Evolutionary conservation across 805 yeast genomes (phyloP).

Genomic region (Candida vaughaniae): DNA sequence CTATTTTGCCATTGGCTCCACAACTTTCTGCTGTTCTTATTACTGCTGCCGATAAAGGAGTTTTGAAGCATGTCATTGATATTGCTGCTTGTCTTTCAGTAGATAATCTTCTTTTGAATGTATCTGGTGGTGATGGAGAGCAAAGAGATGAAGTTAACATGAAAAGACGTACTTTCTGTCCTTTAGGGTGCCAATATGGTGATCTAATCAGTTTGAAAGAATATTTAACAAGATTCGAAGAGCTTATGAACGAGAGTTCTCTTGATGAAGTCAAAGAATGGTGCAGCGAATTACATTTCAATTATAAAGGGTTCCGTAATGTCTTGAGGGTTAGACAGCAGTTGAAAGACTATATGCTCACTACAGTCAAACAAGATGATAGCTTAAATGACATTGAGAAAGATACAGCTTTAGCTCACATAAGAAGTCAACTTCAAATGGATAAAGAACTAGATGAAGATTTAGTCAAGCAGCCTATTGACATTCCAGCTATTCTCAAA

Average conservation of each 20-base stretch:
- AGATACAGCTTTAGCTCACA: constrained; percentile 23
- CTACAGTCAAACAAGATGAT: constrained; percentile 45
- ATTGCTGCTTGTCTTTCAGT: constrained; percentile 92
- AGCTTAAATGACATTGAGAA: constrained; percentile 24
- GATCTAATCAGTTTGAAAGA: constrained; percentile 84
- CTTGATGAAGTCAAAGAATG: constrained; percentile 65
- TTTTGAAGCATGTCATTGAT: constrained; percentile 71
- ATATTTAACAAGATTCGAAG: constrained; percentile 55
- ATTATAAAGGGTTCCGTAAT: constrained; percentile 75
- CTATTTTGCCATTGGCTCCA: constrained; percentile 88
- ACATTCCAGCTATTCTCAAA: constrained; percentile 61
- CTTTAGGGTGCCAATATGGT: constrained; percentile 71
- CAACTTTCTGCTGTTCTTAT: constrained; percentile 84
- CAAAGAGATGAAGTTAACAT: constrained; percentile 82
- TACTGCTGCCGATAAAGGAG: constrained; percentile 58
- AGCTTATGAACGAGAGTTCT: constrained; percentile 26
- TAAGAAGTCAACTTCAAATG: constrained; percentile 25
- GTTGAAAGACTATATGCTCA: constrained; percentile 63
- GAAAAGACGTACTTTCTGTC: constrained; percentile 65
- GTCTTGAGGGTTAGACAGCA: constrained; percentile 76
- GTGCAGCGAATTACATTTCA: constrained; percentile 79
- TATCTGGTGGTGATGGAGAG: constrained; percentile 59
- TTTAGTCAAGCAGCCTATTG: constrained; percentile 32
- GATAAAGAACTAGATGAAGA: constrained; percentile 24
- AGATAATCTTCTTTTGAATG: constrained; percentile 80